These are phyloP conservation scores for Verbascum thapsus DNA, from an alignment of 257 asterid species.

Conservation along the genomic window DNA sequence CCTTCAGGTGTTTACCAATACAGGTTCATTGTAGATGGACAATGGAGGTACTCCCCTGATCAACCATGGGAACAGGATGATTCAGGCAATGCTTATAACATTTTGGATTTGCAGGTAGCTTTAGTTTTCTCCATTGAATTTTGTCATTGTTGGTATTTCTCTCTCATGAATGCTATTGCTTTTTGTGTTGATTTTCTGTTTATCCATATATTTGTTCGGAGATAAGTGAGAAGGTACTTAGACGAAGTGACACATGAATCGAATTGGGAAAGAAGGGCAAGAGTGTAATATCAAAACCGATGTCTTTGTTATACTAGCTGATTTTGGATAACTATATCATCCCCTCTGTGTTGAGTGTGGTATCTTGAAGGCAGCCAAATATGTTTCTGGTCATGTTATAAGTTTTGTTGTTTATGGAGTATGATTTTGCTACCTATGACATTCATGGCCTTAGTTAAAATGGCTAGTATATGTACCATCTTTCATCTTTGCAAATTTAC, in stretches of 20 bases:
- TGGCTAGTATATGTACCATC: no score
- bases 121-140: not conserved
- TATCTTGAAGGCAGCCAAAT: no score
- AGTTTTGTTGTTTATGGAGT: no score
- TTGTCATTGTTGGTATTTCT: not conserved
- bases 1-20: slow-evolving; percentile 93
- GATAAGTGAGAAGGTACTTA: not conserved
- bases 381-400: no score
- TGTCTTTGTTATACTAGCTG: no score
- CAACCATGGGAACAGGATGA: slow-evolving; percentile 80
- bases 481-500: no score
- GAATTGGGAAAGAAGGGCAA: not conserved
- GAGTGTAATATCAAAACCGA: slow-evolving; percentile 13
- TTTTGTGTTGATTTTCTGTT: not conserved
- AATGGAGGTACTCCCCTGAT: slow-evolving; percentile 83
- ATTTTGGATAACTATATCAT: no score
- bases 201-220: not conserved
- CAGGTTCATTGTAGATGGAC: slow-evolving; percentile 92
- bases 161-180: not conserved
- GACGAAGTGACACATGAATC: not conserved
- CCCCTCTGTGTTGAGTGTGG: no score
- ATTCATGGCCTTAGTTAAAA: no score
- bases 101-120: slow-evolving; percentile 86
- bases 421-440: no score
- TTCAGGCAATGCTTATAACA: slow-evolving; percentile 78